Percentiles rank a stretch among this genome's conserved stretches.
Evolutionary conservation across 306 rosid species (phyloP).

Genomic region (Lotus japonicus): DNA sequence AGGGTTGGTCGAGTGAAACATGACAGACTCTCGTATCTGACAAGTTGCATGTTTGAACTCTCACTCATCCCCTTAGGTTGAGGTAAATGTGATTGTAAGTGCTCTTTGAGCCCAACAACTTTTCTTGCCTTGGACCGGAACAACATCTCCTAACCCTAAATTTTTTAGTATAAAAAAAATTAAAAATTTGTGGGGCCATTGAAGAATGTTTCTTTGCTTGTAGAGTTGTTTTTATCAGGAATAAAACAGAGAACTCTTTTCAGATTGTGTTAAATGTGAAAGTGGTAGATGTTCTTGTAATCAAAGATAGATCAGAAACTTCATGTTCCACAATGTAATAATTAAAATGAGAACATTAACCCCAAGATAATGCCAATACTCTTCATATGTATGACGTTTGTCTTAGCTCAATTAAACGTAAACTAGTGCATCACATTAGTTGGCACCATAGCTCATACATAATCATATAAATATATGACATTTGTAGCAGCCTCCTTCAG

Average conservation of each 20-base stretch:
- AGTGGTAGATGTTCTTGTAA: constrained; percentile 29
- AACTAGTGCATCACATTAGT: background rate
- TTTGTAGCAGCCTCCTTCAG: background rate
- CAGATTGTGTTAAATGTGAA: constrained; percentile 4
- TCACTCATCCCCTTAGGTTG: no score
- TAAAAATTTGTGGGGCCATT: constrained; percentile 23
- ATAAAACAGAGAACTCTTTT: background rate
- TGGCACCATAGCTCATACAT: background rate
- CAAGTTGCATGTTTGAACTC: no score
- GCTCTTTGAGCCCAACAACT: no score
- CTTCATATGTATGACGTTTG: constrained; percentile 28
- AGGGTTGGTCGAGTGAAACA: no score
- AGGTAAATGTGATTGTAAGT: no score
- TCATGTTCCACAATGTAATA: constrained; percentile 10
- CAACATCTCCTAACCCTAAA: no score
- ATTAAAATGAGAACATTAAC: constrained; percentile 20
- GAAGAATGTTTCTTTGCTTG: constrained; percentile 16
- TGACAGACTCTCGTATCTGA: no score
- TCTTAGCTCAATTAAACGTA: constrained; percentile 35
- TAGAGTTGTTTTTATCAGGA: background rate
- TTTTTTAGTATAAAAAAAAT: no score
- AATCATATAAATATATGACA: constrained; percentile 5
- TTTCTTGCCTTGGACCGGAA: no score
- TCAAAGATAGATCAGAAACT: constrained; percentile 10
- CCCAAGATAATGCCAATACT: constrained; percentile 21